Evolutionary conservation across 768 basidiomycete species (phyloP).

Genomic region (Termitomyces sp.): DNA sequence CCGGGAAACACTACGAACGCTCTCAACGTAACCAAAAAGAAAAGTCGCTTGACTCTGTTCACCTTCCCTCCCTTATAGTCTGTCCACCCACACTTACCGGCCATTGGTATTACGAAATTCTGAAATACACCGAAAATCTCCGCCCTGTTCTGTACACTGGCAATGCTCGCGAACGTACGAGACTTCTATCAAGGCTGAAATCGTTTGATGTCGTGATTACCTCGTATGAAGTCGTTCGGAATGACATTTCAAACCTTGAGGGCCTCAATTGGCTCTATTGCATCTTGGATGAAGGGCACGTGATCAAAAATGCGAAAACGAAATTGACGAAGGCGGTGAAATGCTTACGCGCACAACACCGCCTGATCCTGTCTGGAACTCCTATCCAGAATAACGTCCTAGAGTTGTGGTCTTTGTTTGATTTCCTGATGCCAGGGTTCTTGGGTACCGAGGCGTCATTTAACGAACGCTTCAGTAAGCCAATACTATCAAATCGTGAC

Average conservation of each 20-base stretch:
- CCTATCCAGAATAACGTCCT: conserved; percentile 99
- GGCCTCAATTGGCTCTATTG: conserved; percentile 88
- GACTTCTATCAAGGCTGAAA: conserved; percentile 58
- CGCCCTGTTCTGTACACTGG: conserved; percentile 87
- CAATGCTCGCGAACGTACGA: conserved; percentile 73
- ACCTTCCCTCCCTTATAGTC: conserved; percentile 89
- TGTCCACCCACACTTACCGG: conserved; percentile 98
- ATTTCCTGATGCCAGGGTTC: conserved; percentile 99
- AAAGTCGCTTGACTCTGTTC: conserved; percentile 68
- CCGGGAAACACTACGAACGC: conserved; percentile 90
- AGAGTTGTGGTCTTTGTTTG: conserved; percentile 97
- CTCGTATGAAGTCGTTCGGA: conserved; percentile 96
- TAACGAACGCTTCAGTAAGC: conserved; percentile 94
- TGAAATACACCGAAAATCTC: conserved; percentile 85
- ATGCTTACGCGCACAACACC: conserved; percentile 82
- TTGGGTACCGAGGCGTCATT: conserved; percentile 93
- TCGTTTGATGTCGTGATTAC: conserved; percentile 90
- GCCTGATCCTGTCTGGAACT: conserved; percentile 92
- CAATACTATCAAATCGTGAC: conserved; percentile 91
- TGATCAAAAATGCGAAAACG: conserved; percentile 98
- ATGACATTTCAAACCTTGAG: conserved; percentile 78
- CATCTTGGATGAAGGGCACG: conserved; percentile 95
- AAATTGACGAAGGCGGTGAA: conserved; percentile 98
- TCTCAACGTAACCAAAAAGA: conserved; percentile 61
- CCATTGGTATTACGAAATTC: conserved; percentile 98